Conservation (phyloP, 176 grass and related monocot genomes). For the Triticum turgidum region DNA sequence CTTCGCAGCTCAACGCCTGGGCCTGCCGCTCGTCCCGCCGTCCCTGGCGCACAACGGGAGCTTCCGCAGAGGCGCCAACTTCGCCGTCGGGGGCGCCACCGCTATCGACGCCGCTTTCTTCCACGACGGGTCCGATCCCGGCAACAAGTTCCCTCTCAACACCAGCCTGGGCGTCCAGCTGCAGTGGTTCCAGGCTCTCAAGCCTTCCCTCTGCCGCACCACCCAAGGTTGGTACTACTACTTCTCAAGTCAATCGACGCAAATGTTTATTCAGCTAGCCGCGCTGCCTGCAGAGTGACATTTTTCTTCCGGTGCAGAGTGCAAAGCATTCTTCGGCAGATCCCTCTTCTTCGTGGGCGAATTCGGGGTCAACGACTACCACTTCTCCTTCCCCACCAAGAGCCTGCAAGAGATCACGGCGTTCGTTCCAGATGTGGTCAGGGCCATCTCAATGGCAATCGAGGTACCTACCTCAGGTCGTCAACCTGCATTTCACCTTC, state of each 20-base stretch:
- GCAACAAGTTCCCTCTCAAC: constrained; percentile 31
- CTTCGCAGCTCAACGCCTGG: constrained; percentile 23
- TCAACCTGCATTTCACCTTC: background rate
- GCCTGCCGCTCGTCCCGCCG: constrained; percentile 38
- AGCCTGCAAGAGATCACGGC: constrained; percentile 32
- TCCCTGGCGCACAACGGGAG: constrained; percentile 25
- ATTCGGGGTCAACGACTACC: constrained; percentile 51
- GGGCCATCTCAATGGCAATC: constrained; percentile 30
- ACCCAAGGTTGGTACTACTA: constrained; percentile 8
- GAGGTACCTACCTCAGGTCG: constrained; percentile 34
- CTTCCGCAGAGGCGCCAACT: constrained; percentile 47
- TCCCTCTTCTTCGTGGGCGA: constrained; percentile 53
- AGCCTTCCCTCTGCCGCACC: constrained; percentile 40
- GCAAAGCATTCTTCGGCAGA: constrained; percentile 30
- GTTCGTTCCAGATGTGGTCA: constrained; percentile 30
- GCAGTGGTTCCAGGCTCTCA: constrained; percentile 44
- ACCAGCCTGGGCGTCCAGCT: constrained; percentile 43
- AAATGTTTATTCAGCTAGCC: background rate
- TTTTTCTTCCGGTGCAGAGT: constrained; percentile 2
- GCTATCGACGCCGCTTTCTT: constrained; percentile 35
- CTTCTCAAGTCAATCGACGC: background rate
- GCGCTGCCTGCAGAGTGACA: background rate
- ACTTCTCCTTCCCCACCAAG: background rate
- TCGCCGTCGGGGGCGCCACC: constrained; percentile 44
- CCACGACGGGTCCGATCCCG: background rate